Evolutionary conservation across 805 yeast genomes (phyloP), one percentile per base, ranked within the genome.

Genomic region (Schizosaccharomyces osmophilus): DNA sequence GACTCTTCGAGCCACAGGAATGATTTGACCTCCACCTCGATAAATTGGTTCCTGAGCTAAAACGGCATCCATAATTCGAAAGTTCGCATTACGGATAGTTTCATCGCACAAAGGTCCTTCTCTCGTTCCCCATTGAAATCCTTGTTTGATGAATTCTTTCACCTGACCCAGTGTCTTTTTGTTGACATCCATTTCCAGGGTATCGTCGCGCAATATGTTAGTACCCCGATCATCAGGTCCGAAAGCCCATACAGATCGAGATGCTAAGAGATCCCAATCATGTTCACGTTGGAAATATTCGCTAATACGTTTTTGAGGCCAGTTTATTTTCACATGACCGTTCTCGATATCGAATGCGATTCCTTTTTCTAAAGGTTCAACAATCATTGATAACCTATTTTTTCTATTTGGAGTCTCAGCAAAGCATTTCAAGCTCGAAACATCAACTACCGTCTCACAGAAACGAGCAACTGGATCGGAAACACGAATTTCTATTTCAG

Each of bases 61-160:
- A 0, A 73, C 72, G 0, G 80, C 79, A 62, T 82, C 86, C 59
- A 87, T 74, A 51, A 93, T 76, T 62, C 81, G 80, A 70, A 93
- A 87, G 64, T 79, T 81, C 5, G 83, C 80, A 61, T 82, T 78
- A 61, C 85, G 73, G 5, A 93, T 75, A 0, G 85, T 83, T 68
- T 87, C 96, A 63, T 85, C 95, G 64, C 94, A 82, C n/a, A 93
- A 73, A 0, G 99, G 98, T 0, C 98, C 98, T 67, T 86, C 95
- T 62, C 80, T 75, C 0, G 79, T 75, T 2, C 84, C 83, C 93
- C 95, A 85, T 66, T 79, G 77, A 72, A 90, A 93, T 0, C 97
- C 98, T 65, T 82, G 83, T 1, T 74, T 72, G 1, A 89, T 77
- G 1, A 80, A 74, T 5, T 79, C 82, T 63, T 79, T 82, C 36